Percentiles rank a stretch among this genome's conserved stretches.
Conservation (phyloP, 139 green algal species). For the Tetraselmis striata region DNA sequence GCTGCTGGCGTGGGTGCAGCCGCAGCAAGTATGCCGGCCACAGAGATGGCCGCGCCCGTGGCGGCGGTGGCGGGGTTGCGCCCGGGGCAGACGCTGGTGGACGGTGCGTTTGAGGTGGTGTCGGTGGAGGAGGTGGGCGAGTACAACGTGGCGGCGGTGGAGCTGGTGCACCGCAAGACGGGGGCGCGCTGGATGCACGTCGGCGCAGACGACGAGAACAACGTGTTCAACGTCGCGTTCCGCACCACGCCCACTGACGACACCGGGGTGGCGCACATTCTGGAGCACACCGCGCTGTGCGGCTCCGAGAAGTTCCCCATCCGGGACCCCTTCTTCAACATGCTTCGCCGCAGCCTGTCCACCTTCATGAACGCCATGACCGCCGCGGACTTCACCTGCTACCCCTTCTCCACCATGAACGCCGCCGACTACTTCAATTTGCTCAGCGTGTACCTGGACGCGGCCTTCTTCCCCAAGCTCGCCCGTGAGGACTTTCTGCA, state of each 20-base stretch:
- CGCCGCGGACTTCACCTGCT: slow-evolving; percentile 16
- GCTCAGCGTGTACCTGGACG: slow-evolving; percentile 21
- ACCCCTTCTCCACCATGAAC: slow-evolving; percentile 22
- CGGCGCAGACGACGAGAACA: slow-evolving; percentile 18
- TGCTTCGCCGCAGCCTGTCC: slow-evolving; percentile 14
- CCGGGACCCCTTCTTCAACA: slow-evolving; percentile 26
- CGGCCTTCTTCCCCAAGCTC: slow-evolving; percentile 19
- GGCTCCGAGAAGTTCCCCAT: slow-evolving; percentile 18
- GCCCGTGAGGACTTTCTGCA: slow-evolving; percentile 10
- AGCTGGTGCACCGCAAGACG: slow-evolving; percentile 16
- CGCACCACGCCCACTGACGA: slow-evolving; percentile 13
- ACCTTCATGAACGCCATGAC: slow-evolving; percentile 30
- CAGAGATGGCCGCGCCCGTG: neutral
- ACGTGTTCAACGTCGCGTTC: slow-evolving; percentile 21
- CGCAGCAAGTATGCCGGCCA: no score
- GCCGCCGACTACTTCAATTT: slow-evolving; percentile 16
- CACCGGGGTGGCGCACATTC: slow-evolving; percentile 20
- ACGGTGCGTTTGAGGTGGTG: slow-evolving; percentile 19
- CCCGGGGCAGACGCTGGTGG: neutral
- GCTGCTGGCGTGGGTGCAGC: no score
- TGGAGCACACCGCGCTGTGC: slow-evolving; percentile 24
- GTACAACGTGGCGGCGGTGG: slow-evolving; percentile 16
- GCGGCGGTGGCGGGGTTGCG: slow-evolving; percentile 5
- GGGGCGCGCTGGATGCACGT: slow-evolving; percentile 14
- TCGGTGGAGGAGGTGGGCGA: neutral